These are phyloP conservation scores for Ligustrum vulgare DNA, from an alignment of 257 asterid genomes.

Conservation along the genomic window DNA sequence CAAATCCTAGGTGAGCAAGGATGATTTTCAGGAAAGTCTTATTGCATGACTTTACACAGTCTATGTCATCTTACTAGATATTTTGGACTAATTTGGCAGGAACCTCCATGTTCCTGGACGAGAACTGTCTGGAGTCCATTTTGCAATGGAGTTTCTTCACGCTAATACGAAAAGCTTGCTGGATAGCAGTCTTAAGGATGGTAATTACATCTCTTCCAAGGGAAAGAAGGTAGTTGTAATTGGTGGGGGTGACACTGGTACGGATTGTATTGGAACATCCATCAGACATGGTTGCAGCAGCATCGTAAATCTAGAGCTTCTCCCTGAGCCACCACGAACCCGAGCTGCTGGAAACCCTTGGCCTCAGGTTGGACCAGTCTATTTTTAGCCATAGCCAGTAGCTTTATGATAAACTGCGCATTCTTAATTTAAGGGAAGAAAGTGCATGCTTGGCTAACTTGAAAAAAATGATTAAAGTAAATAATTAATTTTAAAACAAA, in stretches of 20 bases:
- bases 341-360: conserved; percentile 97
- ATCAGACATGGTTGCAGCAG: conserved; percentile 89
- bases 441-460: not conserved
- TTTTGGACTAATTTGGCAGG: conserved; percentile 41
- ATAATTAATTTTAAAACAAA: not conserved
- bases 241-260: conserved; percentile 99
- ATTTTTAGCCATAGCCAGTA: not conserved
- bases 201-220: conserved; percentile 84
- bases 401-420: not conserved
- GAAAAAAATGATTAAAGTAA: not conserved
- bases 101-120: conserved; percentile 98
- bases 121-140: conserved; percentile 89
- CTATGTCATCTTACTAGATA: not conserved
- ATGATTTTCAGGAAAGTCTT: not conserved
- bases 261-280: conserved; percentile 95
- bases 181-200: conserved; percentile 89
- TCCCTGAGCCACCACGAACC: conserved; percentile 87
- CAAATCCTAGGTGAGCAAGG: conserved; percentile 77
- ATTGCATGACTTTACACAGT: not conserved
- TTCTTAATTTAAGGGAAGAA: not conserved
- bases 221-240: conserved; percentile 95
- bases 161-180: conserved; percentile 95
- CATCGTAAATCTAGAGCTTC: conserved; percentile 85
- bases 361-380: conserved; percentile 79
- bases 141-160: conserved; percentile 98